Percentiles rank a stretch among this genome's conserved stretches.
Evolutionary conservation across 2,329 filamentous ascomycete genomes (phyloP).

Genomic region (Lecanicillium sp.): DNA sequence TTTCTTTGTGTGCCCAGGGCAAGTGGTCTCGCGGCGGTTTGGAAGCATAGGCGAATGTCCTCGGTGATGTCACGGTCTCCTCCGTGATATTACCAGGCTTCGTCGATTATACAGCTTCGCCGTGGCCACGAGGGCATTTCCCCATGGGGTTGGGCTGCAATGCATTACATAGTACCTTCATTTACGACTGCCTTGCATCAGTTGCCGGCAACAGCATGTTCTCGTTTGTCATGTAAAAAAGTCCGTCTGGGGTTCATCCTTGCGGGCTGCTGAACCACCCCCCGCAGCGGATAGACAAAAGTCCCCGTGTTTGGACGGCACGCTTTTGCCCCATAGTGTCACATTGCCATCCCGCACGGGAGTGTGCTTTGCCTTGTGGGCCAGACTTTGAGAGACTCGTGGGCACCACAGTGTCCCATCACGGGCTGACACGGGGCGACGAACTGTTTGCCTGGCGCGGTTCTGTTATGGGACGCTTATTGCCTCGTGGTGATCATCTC

Average conservation of each 20-base stretch:
- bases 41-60: background rate
- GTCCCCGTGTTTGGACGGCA: constrained; percentile 2
- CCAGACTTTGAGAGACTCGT: too few relatives aligned
- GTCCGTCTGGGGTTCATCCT: too few relatives aligned
- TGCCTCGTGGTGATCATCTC: too few relatives aligned
- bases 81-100: background rate
- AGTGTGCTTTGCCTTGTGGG: too few relatives aligned
- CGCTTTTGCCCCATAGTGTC: too few relatives aligned
- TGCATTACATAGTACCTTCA: background rate
- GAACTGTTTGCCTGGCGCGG: too few relatives aligned
- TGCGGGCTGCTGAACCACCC: constrained; percentile 1
- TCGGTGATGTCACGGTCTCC: background rate
- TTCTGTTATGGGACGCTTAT: too few relatives aligned
- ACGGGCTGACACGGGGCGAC: too few relatives aligned
- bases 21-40: background rate
- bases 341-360: too few relatives aligned
- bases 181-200: background rate
- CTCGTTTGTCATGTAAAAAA: constrained; percentile 1
- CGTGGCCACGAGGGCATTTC: background rate
- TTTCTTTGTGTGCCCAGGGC: too few relatives aligned
- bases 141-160: constrained; percentile 6
- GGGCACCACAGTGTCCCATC: too few relatives aligned
- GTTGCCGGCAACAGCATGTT: background rate
- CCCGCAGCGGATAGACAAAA: constrained; percentile 6
- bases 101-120: background rate